A percentile compares a stretch with the other conserved stretches of the same genome.
Conservation (phyloP, 768 basidiomycete species). For the Crepidotus variabilis region DNA sequence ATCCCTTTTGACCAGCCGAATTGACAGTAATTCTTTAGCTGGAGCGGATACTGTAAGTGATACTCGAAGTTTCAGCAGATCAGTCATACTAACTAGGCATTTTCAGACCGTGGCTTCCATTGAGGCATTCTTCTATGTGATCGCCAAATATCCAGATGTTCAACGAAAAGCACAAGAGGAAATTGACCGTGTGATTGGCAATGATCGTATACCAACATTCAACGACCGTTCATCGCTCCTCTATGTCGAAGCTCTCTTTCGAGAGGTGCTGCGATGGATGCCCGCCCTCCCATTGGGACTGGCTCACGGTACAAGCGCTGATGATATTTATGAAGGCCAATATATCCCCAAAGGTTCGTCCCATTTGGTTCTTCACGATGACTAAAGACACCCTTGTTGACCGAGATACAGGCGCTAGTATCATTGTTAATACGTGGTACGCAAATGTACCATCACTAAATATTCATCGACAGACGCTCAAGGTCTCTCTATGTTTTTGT, state of each 20-base stretch:
- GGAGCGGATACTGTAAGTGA: conserved; percentile 12
- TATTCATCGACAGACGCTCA: not conserved
- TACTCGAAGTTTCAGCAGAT: not conserved
- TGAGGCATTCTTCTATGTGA: conserved; percentile 16
- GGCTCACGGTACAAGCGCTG: not conserved
- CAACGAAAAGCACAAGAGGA: conserved; percentile 17
- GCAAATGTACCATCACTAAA: not conserved
- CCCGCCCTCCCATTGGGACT: not conserved
- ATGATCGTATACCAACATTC: conserved; percentile 13
- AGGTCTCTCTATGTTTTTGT: not conserved
- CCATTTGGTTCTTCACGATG: not conserved
- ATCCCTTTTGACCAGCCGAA: not conserved
- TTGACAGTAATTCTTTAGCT: not conserved
- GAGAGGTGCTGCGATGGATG: conserved; percentile 1
- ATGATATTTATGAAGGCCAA: not conserved
- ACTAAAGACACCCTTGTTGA: not conserved
- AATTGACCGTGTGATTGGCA: conserved; percentile 15
- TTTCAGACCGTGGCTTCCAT: conserved; percentile 1
- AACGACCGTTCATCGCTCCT: conserved; percentile 13
- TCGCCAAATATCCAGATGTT: conserved; percentile 15
- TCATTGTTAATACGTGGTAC: not conserved
- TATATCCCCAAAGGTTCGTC: conserved; percentile 4
- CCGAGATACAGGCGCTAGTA: not conserved
- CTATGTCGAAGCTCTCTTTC: conserved; percentile 4
- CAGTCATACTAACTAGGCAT: not conserved